Base-by-base conservation (phyloP, 176 grass and related monocot genomes). In the Cymbopogon citratus region DNA sequence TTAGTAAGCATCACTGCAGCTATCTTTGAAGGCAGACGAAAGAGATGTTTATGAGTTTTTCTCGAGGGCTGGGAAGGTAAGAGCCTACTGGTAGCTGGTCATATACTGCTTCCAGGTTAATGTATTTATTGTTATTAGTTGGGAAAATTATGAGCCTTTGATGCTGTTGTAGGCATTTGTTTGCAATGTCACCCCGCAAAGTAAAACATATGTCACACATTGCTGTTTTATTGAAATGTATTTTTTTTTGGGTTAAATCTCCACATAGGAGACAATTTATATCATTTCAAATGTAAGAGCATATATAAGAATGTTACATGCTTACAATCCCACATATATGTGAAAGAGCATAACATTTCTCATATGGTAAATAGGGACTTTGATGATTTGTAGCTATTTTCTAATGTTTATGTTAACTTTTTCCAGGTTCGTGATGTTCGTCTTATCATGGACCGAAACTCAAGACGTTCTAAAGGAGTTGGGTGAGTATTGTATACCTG, bases 11-110 rank as follows among this genome's bases (percentile, higher is more conserved):
- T 75, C 89, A 66, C 75, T 73, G 21, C 87, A 99, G 96, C 82
- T 99, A 61, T 95, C 92, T 51, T 84, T 99, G 81, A 99, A 87
- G 85, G 96, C 96, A 63, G 92, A 95, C 39, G 96, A 99, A 90
- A 90, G 96, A 64, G 96, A 99, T 85, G 90, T 99, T 38, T 99
- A 95, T 63, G 96, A 99, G 66, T 99, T 99, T 63, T 99, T 99
- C 79, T 99, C 96, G 61, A 99, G 87, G 84, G 96, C 96, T 86
- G 96, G 96, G 85, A 99, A 99, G 96, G 96, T 99, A 31, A 52
- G 88, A 70, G 11, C 28, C 51, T 44, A 18, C 16, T 76, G n/a
- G n/a, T n/a, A n/a, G n/a, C n/a, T n/a, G 28, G 39, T 3, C 18
- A 51, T 28, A 44, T 11, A 70, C 44, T 59, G 7, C 43, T 79